phyloP scores from a whole-genome alignment of 495 filamentous ascomycete genomes.

The Daldinia childiae region DNA sequence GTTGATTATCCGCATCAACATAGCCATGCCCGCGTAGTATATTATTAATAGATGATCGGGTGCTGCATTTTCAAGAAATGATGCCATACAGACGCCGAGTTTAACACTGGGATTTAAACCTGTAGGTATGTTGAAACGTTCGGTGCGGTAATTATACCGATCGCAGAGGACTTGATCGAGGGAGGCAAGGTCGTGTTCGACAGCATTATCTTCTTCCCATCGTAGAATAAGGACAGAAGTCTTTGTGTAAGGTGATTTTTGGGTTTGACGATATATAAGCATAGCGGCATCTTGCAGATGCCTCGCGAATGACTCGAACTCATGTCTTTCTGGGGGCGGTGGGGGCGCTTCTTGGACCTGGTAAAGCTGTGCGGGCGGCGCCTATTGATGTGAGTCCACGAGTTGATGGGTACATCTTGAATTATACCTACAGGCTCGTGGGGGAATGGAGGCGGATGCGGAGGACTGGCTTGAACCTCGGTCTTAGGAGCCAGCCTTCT shows the following conservation, averaged over 20 bases:
- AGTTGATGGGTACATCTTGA: conserved; percentile 34
- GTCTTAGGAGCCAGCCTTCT: conserved; percentile 51
- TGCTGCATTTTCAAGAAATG: conserved; percentile 60
- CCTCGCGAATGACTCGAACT: conserved; percentile 66
- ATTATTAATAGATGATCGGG: conserved; percentile 65
- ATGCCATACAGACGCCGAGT: conserved; percentile 60
- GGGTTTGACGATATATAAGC: conserved; percentile 62
- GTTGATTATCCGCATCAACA: conserved; percentile 60
- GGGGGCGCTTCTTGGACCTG: conserved; percentile 40
- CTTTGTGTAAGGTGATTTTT: conserved; percentile 59
- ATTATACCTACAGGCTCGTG: conserved; percentile 44
- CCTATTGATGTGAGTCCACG: conserved; percentile 33
- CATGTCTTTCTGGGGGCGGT: conserved; percentile 56
- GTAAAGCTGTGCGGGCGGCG: conserved; percentile 37
- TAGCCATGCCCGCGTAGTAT: conserved; percentile 66
- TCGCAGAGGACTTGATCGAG: conserved; percentile 63
- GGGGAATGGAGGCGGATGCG: conserved; percentile 40
- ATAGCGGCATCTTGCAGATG: conserved; percentile 68
- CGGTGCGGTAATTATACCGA: conserved; percentile 62
- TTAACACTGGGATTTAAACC: conserved; percentile 62
- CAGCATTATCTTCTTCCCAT: conserved; percentile 63
- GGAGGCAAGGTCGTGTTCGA: conserved; percentile 57
- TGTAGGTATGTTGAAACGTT: conserved; percentile 62
- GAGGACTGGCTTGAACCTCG: conserved; percentile 47
- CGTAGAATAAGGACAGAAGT: conserved; percentile 63